Evolutionary conservation across 2,329 filamentous ascomycete species (phyloP), one percentile per base, ranked within the genome.

Genomic region (Penicillium sp.): DNA sequence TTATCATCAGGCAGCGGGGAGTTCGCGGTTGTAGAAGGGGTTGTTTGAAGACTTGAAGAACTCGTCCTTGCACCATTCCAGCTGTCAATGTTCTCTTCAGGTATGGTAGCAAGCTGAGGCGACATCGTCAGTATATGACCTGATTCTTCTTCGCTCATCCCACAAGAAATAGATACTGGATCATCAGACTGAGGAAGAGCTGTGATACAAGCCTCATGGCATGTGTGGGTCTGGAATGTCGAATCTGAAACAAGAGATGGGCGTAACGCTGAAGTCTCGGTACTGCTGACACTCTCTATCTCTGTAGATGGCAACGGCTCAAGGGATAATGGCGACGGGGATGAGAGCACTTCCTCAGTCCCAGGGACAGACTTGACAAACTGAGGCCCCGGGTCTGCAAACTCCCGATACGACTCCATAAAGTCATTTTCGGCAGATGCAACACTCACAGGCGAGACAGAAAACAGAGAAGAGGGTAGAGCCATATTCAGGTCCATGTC

Each of bases 241-340:
- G 47, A 37, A 24, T 4, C 2, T 21, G 35, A 21, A 21, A 43
- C 29, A 46, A 46, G n/a, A 37, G n/a, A 33, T 5, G 48, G 11
- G 13, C 29, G 10, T 11, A 52, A 33, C 11, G 10, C 11, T 5
- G 29, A 39, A 5, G 27, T 7, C 5, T 53, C 41, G 16, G 37
- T 48, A 21, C 39, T n/a, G 8, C n/a, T 26, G 37, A 45, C n/a
- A 13, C 9, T 9, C 14, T 21, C 16, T 10, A 21, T 5, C 2
- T 46, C 47, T 13, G 22, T 9, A 13, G 27, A 5, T 7, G 37
- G 45, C 2, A 49, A 11, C 14, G 55, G 47, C 26, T 51, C 45
- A 27, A 61, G 52, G 13, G 29, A 11, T 11, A 59, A 53, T 4
- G 56, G 58, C 2, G 53, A 61, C 21, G 56, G 58, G n/a, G 56